These are phyloP conservation scores for Allantophomopsis lycopodina DNA, from an alignment of 2,329 filamentous ascomycete genomes.

Conservation along the genomic window DNA sequence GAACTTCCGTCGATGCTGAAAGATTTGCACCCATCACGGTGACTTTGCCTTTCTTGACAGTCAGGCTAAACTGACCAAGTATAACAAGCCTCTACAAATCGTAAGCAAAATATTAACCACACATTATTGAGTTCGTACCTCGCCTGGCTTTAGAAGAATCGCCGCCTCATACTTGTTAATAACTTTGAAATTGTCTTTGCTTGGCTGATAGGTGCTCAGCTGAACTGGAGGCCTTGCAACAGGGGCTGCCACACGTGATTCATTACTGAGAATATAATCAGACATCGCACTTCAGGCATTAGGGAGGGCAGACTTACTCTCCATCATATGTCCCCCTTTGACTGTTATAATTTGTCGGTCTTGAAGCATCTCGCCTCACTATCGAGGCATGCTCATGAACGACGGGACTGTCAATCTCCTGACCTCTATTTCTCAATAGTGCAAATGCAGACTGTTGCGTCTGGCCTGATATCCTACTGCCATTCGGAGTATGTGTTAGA, in stretches of 20 bases:
- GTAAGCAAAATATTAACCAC: conserved; percentile 5
- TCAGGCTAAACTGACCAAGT: conserved; percentile 55
- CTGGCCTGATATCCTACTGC: no score
- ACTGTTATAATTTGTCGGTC: no score
- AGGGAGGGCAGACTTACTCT: conserved; percentile 1
- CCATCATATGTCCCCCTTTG: no score
- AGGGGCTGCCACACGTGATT: no score
- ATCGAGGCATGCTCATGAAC: no score
- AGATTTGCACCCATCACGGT: conserved; percentile 53
- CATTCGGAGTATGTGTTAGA: no score
- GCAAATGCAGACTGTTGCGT: no score
- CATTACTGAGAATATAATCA: no score
- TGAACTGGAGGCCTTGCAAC: conserved; percentile 20
- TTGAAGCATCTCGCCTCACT: no score
- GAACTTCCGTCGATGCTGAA: conserved; percentile 26
- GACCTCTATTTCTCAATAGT: no score
- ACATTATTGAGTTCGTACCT: conserved; percentile 22
- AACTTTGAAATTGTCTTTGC: conserved; percentile 27
- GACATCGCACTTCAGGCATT: no score
- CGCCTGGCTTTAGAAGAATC: conserved; percentile 31
- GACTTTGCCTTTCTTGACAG: conserved; percentile 45
- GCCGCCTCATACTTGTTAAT: conserved; percentile 23
- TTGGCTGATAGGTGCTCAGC: conserved; percentile 27
- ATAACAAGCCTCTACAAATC: conserved; percentile 40
- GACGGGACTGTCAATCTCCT: no score